Percentiles rank a stretch among this genome's conserved stretches.
phyloP scores from a whole-genome alignment of 306 rosid species.

The Astragalus glycyphyllos region DNA sequence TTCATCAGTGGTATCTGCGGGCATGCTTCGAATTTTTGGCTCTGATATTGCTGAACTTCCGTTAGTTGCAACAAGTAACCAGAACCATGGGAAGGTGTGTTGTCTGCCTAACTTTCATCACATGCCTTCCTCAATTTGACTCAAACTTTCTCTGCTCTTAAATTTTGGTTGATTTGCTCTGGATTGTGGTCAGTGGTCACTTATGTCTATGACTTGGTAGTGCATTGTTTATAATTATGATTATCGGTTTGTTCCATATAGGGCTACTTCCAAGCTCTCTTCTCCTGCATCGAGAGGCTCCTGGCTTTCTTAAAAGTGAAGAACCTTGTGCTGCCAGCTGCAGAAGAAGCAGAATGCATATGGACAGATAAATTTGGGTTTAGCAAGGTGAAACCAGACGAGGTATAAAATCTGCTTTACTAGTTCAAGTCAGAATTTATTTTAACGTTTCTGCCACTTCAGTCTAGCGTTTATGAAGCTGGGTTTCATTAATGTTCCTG shows the following conservation, averaged over 20 bases:
- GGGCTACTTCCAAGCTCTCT: slow-evolving; percentile 92
- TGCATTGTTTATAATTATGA: slow-evolving; percentile 5
- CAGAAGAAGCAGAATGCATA: slow-evolving; percentile 91
- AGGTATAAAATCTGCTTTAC: slow-evolving; percentile 54
- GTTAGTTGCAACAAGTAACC: slow-evolving; percentile 84
- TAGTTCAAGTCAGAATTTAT: neutral
- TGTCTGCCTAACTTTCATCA: slow-evolving; percentile 23
- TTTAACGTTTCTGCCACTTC: slow-evolving; percentile 19
- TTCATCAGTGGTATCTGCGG: slow-evolving; percentile 92
- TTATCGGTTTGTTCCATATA: slow-evolving; percentile 38
- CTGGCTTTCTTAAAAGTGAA: slow-evolving; percentile 75
- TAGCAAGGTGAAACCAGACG: slow-evolving; percentile 70
- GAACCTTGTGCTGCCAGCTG: slow-evolving; percentile 88
- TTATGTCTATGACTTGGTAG: neutral
- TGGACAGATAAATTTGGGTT: slow-evolving; percentile 92
- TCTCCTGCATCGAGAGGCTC: slow-evolving; percentile 84
- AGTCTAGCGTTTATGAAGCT: slow-evolving; percentile 22
- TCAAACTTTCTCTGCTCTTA: slow-evolving; percentile 20
- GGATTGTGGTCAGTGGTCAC: slow-evolving; percentile 16
- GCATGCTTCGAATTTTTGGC: slow-evolving; percentile 85
- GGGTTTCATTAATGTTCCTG: slow-evolving; percentile 25
- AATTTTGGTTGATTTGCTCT: slow-evolving; percentile 20
- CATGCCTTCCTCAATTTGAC: slow-evolving; percentile 22
- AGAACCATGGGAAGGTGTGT: slow-evolving; percentile 84
- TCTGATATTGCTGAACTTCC: slow-evolving; percentile 93